Base-by-base conservation (phyloP, 805 yeast genomes). In the Lipomyces mesembrius region DNA sequence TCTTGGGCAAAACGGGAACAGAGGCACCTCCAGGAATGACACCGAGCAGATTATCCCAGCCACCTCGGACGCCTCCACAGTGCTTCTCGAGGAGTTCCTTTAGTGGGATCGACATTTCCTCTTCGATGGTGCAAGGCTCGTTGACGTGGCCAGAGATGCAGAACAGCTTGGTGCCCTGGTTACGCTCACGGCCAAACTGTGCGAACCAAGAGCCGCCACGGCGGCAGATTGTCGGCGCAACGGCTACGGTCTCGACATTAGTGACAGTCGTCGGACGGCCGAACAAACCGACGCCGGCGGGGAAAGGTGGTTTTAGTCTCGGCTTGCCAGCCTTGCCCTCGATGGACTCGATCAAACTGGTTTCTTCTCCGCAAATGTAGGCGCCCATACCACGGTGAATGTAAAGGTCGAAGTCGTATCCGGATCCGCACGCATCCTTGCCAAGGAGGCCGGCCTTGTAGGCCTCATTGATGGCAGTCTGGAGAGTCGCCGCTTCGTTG, bases 241-340 rank as follows among this genome's bases (percentile, higher is more conserved):
- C 97, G 7, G 96, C 87, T 65, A 91, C 95, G 20, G 96, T 91
- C 81, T 91, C 97, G 67, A 91, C 97, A 76, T 91, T 91, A 70
- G 96, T 89, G 66, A 91, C 97, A 56, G 97, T 91, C 39, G 93
- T 86, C 72, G 97, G 97, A 79, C 97, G 86, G 75, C 97, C 97
- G 73, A 89, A 91, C 64, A 91, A 82, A 75, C 97, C 97, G 66
- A 91, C 94, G 75, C 96, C 97, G 46, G 96, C 97, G 46, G 97
- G 97, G 85, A 91, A 91, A 71, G 97, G 97, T 49, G 97, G 97
- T 86, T 91, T 91, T 78, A 91, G 84, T 80, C 97, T 87, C 73
- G 97, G 97, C 80, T 91, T 91, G 72, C 97, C 97, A 65, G 95
- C 96, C 80, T 91, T 91, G 74, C 97, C 97, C 81, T 91, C 97